phyloP scores from a whole-genome alignment of 305 asterid genomes.

The Andrographis paniculata region DNA sequence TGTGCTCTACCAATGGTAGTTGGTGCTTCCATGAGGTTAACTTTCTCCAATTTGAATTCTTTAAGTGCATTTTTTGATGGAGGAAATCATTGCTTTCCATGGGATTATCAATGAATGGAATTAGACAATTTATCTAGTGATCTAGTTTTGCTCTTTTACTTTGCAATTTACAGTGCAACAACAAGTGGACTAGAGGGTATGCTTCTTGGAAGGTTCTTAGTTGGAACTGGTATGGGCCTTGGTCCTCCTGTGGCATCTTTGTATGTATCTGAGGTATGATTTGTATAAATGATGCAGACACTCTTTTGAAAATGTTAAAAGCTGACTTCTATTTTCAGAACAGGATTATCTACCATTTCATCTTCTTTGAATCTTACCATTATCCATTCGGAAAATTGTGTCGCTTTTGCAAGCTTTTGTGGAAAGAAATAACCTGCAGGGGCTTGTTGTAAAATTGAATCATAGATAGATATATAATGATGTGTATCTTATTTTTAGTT shows the following conservation, averaged over 20 bases:
- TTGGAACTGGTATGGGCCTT: conserved; percentile 91
- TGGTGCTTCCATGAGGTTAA: conserved; percentile 84
- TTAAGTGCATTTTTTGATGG: not conserved
- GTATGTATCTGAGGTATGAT: conserved; percentile 83
- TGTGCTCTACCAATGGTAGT: conserved; percentile 86
- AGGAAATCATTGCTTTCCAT: not conserved
- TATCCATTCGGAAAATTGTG: too few species aligned
- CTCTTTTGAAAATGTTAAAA: not conserved
- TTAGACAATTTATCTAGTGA: not conserved
- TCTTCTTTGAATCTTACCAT: too few species aligned
- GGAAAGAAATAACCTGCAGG: too few species aligned
- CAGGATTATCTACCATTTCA: not conserved
- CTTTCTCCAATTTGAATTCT: conserved; percentile 2
- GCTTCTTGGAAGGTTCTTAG: conserved; percentile 91
- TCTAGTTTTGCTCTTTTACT: not conserved
- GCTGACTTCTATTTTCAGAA: not conserved
- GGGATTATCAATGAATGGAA: not conserved
- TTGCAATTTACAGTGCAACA: conserved; percentile 52
- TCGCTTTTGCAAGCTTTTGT: too few species aligned
- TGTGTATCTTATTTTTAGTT: too few species aligned
- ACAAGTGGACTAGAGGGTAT: conserved; percentile 69
- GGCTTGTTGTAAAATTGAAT: too few species aligned
- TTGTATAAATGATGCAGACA: conserved; percentile 2
- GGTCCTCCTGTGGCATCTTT: conserved; percentile 96
- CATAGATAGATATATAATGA: too few species aligned